Percentiles rank a stretch among this genome's conserved stretches.
Conservation (phyloP, 306 rosid genomes). For the Hylodesmum podocarpum region DNA sequence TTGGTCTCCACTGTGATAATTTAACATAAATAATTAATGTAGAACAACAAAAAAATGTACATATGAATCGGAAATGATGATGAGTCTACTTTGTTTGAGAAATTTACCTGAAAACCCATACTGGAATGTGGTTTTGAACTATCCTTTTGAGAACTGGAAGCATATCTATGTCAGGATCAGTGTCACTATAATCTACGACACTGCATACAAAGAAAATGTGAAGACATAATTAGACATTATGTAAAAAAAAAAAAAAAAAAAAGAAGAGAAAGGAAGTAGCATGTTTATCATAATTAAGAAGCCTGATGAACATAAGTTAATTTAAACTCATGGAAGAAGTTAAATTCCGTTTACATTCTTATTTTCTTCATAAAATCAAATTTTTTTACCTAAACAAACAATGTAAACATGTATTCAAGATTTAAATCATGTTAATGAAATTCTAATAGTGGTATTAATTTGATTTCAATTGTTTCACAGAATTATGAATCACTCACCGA, state of each 20-base stretch:
- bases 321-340: no score
- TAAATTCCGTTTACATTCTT: no score
- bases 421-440: not conserved
- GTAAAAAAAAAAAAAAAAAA: not conserved
- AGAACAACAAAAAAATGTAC: not conserved
- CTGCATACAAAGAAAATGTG: conserved; percentile 39
- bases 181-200: conserved; percentile 53
- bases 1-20: conserved; percentile 70
- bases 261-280: not conserved
- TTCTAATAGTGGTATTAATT: not conserved
- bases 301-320: no score
- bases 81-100: not conserved
- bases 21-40: not conserved
- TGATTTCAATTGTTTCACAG: not conserved
- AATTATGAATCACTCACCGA: conserved; percentile 40
- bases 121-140: conserved; percentile 63
- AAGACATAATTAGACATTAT: conserved; percentile 31
- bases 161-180: conserved; percentile 64
- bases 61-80: not conserved
- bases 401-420: no score
- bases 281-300: not conserved
- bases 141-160: conserved; percentile 79
- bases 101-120: conserved; percentile 90
- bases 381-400: no score
- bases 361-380: no score